These are phyloP conservation scores for Fusarium pseudograminearum DNA, from an alignment of 2,329 filamentous ascomycete species.

Conservation along the genomic window DNA sequence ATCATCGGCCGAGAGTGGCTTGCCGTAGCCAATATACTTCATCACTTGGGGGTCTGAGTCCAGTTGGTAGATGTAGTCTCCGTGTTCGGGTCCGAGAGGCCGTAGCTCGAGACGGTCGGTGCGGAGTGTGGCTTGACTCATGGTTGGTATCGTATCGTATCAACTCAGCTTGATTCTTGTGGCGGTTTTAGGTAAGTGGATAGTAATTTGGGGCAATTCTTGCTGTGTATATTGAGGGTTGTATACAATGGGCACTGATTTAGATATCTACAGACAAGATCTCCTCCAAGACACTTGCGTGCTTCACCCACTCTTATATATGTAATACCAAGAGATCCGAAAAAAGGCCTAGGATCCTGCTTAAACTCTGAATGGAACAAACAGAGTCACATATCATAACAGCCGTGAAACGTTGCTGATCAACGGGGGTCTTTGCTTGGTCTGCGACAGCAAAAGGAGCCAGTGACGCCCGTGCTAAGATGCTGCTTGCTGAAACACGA, in stretches of 20 bases:
- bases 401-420: conserved; percentile 12
- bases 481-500: conserved; percentile 25
- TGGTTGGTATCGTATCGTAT: conserved; percentile 7
- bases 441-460: background rate
- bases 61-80: conserved; percentile 38
- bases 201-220: background rate
- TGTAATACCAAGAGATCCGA: conserved; percentile 13
- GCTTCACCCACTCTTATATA: conserved; percentile 35
- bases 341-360: conserved; percentile 19
- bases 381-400: conserved; percentile 7
- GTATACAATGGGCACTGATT: background rate
- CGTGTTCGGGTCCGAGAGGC: conserved; percentile 35
- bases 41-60: conserved; percentile 40
- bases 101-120: conserved; percentile 36
- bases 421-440: conserved; percentile 17
- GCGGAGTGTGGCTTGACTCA: conserved; percentile 38
- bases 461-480: conserved; percentile 6
- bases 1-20: conserved; percentile 36
- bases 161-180: background rate
- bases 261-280: conserved; percentile 4
- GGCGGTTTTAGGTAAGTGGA: background rate
- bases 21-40: conserved; percentile 43
- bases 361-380: conserved; percentile 2
- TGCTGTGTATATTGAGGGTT: background rate
- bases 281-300: background rate